Percentiles rank a stretch among this genome's conserved stretches.
These are phyloP conservation scores for Luvunga scandens DNA, from an alignment of 345 rosid species.

Conservation along the genomic window DNA sequence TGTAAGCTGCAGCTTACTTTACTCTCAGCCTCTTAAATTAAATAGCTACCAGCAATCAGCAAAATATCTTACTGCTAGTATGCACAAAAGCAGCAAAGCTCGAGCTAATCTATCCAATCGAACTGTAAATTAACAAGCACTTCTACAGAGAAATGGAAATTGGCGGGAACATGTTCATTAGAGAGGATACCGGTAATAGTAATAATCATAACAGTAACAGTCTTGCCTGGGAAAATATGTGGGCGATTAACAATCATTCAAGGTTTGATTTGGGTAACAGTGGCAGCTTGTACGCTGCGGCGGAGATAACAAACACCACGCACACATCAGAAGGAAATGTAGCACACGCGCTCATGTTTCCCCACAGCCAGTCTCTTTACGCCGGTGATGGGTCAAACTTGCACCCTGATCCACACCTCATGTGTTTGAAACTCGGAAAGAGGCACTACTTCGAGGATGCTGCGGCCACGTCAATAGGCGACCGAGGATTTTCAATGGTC, in stretches of 20 bases:
- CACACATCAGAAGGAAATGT: constrained; percentile 7
- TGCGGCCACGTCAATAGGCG: constrained; percentile 1
- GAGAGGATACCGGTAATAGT: constrained; percentile 2
- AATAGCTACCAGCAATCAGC: no score
- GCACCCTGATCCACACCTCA: constrained; percentile 48
- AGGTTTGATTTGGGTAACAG: constrained; percentile 22
- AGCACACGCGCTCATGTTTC: constrained; percentile 19
- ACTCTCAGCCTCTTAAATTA: neutral
- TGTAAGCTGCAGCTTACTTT: neutral
- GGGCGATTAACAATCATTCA: constrained; percentile 23
- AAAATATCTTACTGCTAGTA: no score
- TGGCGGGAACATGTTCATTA: constrained; percentile 25
- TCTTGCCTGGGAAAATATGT: constrained; percentile 21
- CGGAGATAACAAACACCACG: neutral
- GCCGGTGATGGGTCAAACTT: constrained; percentile 27
- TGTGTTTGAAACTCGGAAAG: constrained; percentile 58
- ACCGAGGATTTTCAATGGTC: constrained; percentile 16
- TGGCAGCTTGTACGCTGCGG: neutral
- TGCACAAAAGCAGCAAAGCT: neutral
- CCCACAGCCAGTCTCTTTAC: constrained; percentile 25
- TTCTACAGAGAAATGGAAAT: constrained; percentile 29
- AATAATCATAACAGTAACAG: neutral
- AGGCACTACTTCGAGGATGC: constrained; percentile 50
- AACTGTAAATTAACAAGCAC: neutral
- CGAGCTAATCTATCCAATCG: neutral